Conservation (phyloP, 148 eudicot genomes). For the Linanthus parryae region DNA sequence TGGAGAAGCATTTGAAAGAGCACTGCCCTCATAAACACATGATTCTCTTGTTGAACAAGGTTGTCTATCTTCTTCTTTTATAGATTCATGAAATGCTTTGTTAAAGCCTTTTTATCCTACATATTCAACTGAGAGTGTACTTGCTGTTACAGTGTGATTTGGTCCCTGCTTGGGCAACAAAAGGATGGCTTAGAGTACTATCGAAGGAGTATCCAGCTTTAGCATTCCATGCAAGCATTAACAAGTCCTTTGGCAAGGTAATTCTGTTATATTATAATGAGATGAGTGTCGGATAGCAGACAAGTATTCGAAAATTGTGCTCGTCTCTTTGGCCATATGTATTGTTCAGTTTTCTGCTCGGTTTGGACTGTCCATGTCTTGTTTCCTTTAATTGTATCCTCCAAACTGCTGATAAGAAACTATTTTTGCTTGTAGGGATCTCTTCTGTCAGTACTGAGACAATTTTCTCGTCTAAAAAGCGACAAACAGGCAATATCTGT, state of each 20-base stretch:
- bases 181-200: constrained; percentile 81
- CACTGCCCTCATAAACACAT: constrained; percentile 82
- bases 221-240: constrained; percentile 90
- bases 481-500: constrained; percentile 91
- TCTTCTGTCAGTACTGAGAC: constrained; percentile 81
- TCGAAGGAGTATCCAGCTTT: constrained; percentile 83
- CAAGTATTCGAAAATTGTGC: too few relatives aligned
- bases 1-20: constrained; percentile 89
- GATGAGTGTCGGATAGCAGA: too few relatives aligned
- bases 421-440: constrained; percentile 48
- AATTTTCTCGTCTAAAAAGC: constrained; percentile 77
- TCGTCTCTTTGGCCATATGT: too few relatives aligned
- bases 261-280: neutral
- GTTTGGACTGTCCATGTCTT: too few relatives aligned
- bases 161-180: constrained; percentile 96
- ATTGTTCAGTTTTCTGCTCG: too few relatives aligned
- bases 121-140: neutral
- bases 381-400: neutral
- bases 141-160: constrained; percentile 70
- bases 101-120: neutral
- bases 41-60: constrained; percentile 88
- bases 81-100: neutral
- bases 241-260: constrained; percentile 96
- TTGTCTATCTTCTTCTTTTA: constrained; percentile 12
- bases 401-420: neutral